Conservation (phyloP, 345 rosid genomes). For the Durio zibethinus region DNA sequence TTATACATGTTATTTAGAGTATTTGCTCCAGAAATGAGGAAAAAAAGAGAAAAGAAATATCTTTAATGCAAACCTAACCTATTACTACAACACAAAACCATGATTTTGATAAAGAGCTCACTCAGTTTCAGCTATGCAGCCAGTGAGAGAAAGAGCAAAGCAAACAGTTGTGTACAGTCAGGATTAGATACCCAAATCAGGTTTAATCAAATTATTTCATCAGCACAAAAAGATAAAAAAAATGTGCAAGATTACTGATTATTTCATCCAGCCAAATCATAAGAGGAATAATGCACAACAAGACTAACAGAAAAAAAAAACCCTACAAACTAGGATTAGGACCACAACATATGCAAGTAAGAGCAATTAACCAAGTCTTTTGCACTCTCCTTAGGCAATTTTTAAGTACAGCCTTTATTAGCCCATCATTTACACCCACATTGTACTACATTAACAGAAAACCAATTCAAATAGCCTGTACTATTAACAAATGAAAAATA, state of each 20-base stretch:
- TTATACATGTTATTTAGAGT: not conserved
- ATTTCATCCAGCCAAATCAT: not conserved
- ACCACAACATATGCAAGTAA: not conserved
- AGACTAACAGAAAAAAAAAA: not conserved
- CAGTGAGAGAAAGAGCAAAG: not conserved
- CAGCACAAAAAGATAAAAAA: not conserved
- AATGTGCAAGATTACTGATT: not conserved
- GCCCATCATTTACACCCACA: not conserved
- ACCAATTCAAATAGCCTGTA: not conserved
- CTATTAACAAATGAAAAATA: not conserved
- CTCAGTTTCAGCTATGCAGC: not conserved
- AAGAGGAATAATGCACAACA: not conserved
- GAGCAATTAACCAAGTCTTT: not conserved
- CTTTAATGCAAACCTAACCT: not conserved
- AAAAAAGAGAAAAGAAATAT: not conserved
- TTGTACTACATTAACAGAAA: not conserved
- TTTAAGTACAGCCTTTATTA: not conserved
- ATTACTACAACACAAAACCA: not conserved
- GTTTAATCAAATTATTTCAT: not conserved
- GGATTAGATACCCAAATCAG: not conserved
- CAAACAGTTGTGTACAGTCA: not conserved
- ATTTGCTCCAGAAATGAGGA: not conserved
- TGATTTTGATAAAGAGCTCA: not conserved
- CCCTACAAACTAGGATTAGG: not conserved
- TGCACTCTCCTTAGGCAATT: not conserved